phyloP scores from a whole-genome alignment of 1,284 basidiomycete genomes.

The Sutorius eximius region DNA sequence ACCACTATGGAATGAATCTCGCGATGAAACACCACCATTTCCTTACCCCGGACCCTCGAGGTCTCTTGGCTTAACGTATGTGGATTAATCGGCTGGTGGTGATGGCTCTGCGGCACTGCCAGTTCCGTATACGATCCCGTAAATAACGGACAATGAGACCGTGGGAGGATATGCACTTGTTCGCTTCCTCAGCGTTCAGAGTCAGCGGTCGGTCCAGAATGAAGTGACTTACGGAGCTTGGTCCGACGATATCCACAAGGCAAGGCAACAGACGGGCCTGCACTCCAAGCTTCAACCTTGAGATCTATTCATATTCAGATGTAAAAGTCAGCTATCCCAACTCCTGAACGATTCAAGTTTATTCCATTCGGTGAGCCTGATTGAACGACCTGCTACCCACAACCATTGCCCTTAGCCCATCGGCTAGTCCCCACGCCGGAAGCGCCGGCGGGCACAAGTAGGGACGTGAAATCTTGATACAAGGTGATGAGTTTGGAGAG shows the following conservation, averaged over 20 bases:
- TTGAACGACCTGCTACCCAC: background rate
- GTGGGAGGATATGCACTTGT: background rate
- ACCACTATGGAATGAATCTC: background rate
- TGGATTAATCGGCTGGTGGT: background rate
- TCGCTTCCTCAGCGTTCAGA: background rate
- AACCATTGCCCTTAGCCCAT: accelerated
- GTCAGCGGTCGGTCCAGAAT: background rate
- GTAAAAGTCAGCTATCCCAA: too few relatives aligned
- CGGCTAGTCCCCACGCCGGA: background rate
- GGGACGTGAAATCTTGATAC: background rate
- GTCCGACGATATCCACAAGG: too few relatives aligned
- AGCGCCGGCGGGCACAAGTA: background rate
- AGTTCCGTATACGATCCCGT: background rate
- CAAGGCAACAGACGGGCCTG: too few relatives aligned
- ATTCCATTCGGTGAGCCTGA: accelerated
- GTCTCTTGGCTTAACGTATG: background rate
- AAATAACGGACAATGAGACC: background rate
- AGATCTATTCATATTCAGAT: too few relatives aligned
- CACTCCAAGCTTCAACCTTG: too few relatives aligned
- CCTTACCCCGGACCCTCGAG: background rate
- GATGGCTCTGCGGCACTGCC: background rate
- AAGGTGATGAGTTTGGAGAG: background rate
- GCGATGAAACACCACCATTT: background rate
- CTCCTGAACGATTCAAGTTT: too few relatives aligned
- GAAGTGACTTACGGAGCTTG: too few relatives aligned